These are phyloP conservation scores for Candida silvatica DNA, from an alignment of 805 yeast genomes.

Conservation along the genomic window DNA sequence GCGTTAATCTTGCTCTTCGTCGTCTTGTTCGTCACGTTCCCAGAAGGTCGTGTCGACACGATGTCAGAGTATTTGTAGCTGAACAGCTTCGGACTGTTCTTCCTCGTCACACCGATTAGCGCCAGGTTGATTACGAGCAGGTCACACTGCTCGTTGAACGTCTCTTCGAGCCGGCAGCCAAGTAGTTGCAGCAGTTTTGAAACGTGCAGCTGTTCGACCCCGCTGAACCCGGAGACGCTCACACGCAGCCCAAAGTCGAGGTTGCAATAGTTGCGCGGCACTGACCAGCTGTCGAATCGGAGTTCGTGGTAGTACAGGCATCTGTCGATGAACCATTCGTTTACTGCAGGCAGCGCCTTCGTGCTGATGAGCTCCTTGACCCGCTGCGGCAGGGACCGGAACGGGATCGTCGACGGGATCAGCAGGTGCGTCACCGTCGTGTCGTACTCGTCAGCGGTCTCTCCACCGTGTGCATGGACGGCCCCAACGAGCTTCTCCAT, in stretches of 20 bases:
- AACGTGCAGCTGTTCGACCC: slow-evolving; percentile 21
- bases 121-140: slow-evolving; percentile 46
- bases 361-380: slow-evolving; percentile 9
- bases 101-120: slow-evolving; percentile 31
- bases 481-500: slow-evolving; percentile 9
- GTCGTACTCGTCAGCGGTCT: slow-evolving; percentile 10
- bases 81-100: slow-evolving; percentile 35
- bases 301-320: slow-evolving; percentile 14
- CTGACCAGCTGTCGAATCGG: slow-evolving; percentile 20
- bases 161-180: slow-evolving; percentile 41
- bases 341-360: slow-evolving; percentile 19
- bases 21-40: slow-evolving; percentile 21
- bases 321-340: slow-evolving; percentile 27
- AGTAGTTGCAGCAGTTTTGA: slow-evolving; percentile 50
- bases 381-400: slow-evolving; percentile 9
- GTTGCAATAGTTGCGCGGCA: slow-evolving; percentile 15
- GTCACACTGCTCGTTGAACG: slow-evolving; percentile 43
- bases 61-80: slow-evolving; percentile 27
- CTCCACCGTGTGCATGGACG: slow-evolving; percentile 17
- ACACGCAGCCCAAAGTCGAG: slow-evolving; percentile 26
- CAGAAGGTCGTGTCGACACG: slow-evolving; percentile 7
- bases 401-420: slow-evolving; percentile 17
- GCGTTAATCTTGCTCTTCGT: slow-evolving; percentile 49
- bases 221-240: slow-evolving; percentile 22
- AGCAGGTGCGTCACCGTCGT: slow-evolving; percentile 29